phyloP scores from a whole-genome alignment of 148 eudicot species.

The Rhododendron williamsianum region DNA sequence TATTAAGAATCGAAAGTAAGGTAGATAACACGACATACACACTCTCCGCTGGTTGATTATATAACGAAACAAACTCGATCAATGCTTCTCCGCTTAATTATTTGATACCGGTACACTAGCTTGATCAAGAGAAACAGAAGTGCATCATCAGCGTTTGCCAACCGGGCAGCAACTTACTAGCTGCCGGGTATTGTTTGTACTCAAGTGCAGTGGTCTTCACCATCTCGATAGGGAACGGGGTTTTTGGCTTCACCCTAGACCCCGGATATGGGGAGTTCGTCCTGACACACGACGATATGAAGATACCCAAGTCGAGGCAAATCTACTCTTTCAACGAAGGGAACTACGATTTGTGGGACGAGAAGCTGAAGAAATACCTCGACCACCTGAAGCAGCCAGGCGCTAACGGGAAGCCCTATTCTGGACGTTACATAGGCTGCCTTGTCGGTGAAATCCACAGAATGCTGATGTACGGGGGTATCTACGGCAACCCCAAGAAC shows the following conservation, averaged over 20 bases:
- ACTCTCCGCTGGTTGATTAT: not conserved
- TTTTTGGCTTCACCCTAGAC: slow-evolving; percentile 65
- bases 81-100: not conserved
- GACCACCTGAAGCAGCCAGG: slow-evolving; percentile 90
- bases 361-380: slow-evolving; percentile 74
- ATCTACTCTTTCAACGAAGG: slow-evolving; percentile 94
- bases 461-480: slow-evolving; percentile 82
- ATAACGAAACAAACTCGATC: not conserved
- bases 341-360: slow-evolving; percentile 92
- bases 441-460: slow-evolving; percentile 91
- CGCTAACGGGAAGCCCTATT: slow-evolving; percentile 77
- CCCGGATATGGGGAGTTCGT: slow-evolving; percentile 98
- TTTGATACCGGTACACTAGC: slow-evolving; percentile 30
- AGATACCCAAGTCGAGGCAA: slow-evolving; percentile 80
- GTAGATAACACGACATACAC: not conserved
- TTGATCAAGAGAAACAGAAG: slow-evolving; percentile 46
- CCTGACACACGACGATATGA: slow-evolving; percentile 64
- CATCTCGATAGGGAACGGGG: slow-evolving; percentile 75
- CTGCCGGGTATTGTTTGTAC: slow-evolving; percentile 98
- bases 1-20: not conserved
- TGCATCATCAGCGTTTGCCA: slow-evolving; percentile 90
- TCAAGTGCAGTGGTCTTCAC: slow-evolving; percentile 92
- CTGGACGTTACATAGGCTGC: slow-evolving; percentile 84
- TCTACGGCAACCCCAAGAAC: slow-evolving; percentile 88
- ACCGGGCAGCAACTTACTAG: slow-evolving; percentile 83